Conservation (phyloP, 192 early-diverging fungal species). For the Umbelopsis sp. region DNA sequence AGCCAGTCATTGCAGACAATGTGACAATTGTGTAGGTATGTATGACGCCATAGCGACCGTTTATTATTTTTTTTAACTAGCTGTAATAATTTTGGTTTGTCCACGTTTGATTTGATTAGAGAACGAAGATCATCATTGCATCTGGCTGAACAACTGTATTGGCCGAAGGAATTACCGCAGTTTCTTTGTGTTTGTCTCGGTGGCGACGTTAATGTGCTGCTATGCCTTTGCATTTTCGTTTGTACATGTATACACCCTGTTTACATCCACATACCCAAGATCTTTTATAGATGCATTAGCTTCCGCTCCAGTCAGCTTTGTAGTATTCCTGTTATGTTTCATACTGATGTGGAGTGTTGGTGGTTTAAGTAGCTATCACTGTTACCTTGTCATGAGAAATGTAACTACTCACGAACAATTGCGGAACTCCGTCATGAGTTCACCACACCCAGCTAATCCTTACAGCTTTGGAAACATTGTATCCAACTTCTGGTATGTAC, state of each 20-base stretch:
- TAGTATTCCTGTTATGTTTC: slow-evolving; percentile 66
- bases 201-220: slow-evolving; percentile 59
- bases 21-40: slow-evolving; percentile 87
- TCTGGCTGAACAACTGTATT: slow-evolving; percentile 94
- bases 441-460: slow-evolving; percentile 38
- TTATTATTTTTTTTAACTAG: background rate
- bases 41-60: slow-evolving; percentile 18
- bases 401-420: slow-evolving; percentile 89
- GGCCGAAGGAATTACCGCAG: slow-evolving; percentile 81
- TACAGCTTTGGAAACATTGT: slow-evolving; percentile 52
- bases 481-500: slow-evolving; percentile 53
- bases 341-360: slow-evolving; percentile 64
- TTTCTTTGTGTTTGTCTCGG: slow-evolving; percentile 78
- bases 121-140: slow-evolving; percentile 88
- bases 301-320: slow-evolving; percentile 38
- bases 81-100: background rate
- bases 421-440: slow-evolving; percentile 40
- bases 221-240: slow-evolving; percentile 65
- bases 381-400: slow-evolving; percentile 66
- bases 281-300: slow-evolving; percentile 9
- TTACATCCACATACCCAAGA: background rate
- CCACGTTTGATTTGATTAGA: slow-evolving; percentile 43
- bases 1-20: slow-evolving; percentile 83
- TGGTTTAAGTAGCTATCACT: slow-evolving; percentile 74
- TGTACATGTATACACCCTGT: slow-evolving; percentile 46